Conservation (phyloP, 768 basidiomycete species). For the Suillus lakei region DNA sequence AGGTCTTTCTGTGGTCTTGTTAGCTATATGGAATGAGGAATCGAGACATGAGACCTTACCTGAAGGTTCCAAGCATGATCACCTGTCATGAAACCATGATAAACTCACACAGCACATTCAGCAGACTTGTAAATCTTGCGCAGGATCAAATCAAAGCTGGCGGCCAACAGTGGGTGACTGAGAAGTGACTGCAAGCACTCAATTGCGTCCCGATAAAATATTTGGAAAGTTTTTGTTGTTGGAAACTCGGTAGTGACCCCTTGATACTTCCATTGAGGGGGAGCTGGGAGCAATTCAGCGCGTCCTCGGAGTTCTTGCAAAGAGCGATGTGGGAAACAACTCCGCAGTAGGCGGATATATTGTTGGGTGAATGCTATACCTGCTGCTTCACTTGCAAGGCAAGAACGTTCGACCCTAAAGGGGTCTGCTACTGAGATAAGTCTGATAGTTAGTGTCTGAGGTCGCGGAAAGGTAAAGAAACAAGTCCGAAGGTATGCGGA, state of each 20-base stretch:
- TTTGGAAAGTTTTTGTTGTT: background rate
- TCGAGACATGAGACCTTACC: constrained; percentile 13
- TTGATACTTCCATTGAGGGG: background rate
- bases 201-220: background rate
- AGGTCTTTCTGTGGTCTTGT: constrained; percentile 17
- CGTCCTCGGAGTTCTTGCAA: background rate
- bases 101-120: constrained; percentile 14
- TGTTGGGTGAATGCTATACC: no score
- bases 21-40: background rate
- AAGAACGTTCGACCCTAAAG: no score
- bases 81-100: constrained; percentile 27
- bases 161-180: background rate
- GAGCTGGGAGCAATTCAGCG: background rate
- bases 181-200: background rate
- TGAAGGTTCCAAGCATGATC: constrained; percentile 33
- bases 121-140: constrained; percentile 15
- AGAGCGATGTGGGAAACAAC: no score
- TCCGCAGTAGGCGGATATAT: no score
- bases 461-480: no score
- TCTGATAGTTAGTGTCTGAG: no score
- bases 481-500: no score
- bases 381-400: no score
- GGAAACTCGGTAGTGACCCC: background rate
- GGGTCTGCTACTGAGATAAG: no score
- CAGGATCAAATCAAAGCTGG: constrained; percentile 20